Evolutionary conservation across 2,329 filamentous ascomycete genomes (phyloP).

Genomic region (Epichloe elymi): DNA sequence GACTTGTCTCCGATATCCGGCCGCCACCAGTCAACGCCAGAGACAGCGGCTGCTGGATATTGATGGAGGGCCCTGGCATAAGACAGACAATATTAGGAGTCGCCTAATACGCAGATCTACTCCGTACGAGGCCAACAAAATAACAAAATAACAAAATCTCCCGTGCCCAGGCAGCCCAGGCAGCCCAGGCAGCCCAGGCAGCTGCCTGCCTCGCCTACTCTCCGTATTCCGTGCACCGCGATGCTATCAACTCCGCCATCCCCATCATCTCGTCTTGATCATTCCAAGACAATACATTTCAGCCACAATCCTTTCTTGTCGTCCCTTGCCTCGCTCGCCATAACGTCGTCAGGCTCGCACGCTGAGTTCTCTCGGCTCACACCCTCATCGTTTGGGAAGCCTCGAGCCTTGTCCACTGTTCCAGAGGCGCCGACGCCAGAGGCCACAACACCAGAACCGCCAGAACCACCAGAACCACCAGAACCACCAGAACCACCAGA

Average conservation of each 20-base stretch:
- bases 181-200: too few relatives aligned
- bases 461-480: background rate
- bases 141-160: background rate
- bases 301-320: background rate
- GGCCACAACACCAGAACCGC: background rate
- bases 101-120: too few relatives aligned
- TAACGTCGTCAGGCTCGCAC: background rate
- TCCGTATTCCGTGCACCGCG: background rate
- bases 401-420: conserved; percentile 1
- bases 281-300: conserved; percentile 1
- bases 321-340: background rate
- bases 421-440: background rate
- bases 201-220: background rate
- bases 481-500: too few relatives aligned
- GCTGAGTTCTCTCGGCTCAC: background rate
- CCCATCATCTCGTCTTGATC: background rate
- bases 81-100: too few relatives aligned
- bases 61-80: too few relatives aligned
- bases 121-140: background rate
- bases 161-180: background rate
- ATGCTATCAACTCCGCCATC: background rate
- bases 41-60: too few relatives aligned
- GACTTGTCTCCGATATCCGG: too few relatives aligned
- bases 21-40: too few relatives aligned
- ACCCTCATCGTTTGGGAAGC: background rate